A percentile compares a stretch with the other conserved stretches of the same genome.
Evolutionary conservation across 768 basidiomycete genomes (phyloP).

Genomic region (Exidia glandulosa): DNA sequence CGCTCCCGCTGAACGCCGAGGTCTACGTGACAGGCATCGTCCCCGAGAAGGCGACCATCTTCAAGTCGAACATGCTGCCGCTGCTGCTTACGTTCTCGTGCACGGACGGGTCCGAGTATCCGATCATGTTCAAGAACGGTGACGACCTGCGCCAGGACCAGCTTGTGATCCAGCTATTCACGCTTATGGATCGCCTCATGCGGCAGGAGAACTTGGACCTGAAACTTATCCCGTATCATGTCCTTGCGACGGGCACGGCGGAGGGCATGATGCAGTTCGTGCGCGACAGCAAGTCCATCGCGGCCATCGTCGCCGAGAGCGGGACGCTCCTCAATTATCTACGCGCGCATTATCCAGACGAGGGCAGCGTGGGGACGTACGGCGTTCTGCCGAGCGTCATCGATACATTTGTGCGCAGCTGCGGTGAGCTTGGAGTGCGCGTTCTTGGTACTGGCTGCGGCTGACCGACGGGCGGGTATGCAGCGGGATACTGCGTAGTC

Average conservation of each 20-base stretch:
- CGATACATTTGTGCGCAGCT: conserved; percentile 93
- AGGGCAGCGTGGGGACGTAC: conserved; percentile 87
- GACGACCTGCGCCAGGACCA: conserved; percentile 99
- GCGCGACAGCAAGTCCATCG: conserved; percentile 87
- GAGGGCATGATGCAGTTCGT: conserved; percentile 98
- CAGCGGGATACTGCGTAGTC: conserved; percentile 96
- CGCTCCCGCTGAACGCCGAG: conserved; percentile 84
- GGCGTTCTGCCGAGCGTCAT: conserved; percentile 92
- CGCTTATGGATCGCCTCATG: conserved; percentile 89
- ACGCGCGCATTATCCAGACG: conserved; percentile 78
- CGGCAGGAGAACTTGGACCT: conserved; percentile 93
- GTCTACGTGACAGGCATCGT: conserved; percentile 78
- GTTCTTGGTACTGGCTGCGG: conserved; percentile 1
- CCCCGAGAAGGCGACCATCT: conserved; percentile 86
- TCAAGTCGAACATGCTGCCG: conserved; percentile 95
- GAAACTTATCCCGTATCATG: conserved; percentile 83
- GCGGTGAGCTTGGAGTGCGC: conserved; percentile 48
- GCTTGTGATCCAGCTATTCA: conserved; percentile 95
- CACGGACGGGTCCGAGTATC: conserved; percentile 73
- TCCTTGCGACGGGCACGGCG: conserved; percentile 79
- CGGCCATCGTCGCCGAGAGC: conserved; percentile 87
- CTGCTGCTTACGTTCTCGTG: conserved; percentile 85
- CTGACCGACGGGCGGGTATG: conserved; percentile 6
- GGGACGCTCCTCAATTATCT: conserved; percentile 83
- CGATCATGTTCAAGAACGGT: conserved; percentile 97